These are phyloP conservation scores for Erythrophleum ivorense DNA, from an alignment of 331 rosid species.

Conservation along the genomic window DNA sequence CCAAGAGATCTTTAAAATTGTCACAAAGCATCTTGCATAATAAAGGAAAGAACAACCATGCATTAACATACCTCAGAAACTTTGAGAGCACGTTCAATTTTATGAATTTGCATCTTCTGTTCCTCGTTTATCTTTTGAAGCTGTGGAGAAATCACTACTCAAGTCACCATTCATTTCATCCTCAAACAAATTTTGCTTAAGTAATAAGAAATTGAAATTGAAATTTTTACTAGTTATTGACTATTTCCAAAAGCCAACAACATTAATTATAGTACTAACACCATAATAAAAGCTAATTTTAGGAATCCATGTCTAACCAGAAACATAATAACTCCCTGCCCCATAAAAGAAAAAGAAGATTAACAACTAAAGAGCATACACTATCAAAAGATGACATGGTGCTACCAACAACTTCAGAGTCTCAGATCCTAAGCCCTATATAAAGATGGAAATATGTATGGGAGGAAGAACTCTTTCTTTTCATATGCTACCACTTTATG, in stretches of 20 bases:
- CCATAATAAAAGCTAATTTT: background rate
- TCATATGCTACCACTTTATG: background rate
- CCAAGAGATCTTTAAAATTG: conserved; percentile 37
- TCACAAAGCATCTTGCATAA: conserved; percentile 46
- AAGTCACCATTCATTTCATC: conserved; percentile 41
- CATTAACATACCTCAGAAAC: conserved; percentile 80
- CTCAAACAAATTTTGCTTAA: conserved; percentile 26
- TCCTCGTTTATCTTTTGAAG: conserved; percentile 71
- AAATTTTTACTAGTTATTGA: conserved; percentile 6
- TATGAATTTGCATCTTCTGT: conserved; percentile 71
- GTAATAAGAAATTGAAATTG: conserved; percentile 29
- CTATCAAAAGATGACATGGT: background rate
- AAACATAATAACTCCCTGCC: background rate
- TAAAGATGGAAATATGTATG: background rate
- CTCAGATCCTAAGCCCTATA: background rate
- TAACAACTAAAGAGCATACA: background rate
- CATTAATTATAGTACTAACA: background rate
- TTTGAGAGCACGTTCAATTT: conserved; percentile 81
- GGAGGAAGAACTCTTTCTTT: background rate
- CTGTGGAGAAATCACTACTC: conserved; percentile 50
- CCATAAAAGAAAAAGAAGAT: background rate
- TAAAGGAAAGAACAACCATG: conserved; percentile 28
- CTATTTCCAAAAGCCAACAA: conserved; percentile 16
- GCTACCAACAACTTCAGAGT: background rate
- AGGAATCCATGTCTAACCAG: background rate